Conservation (phyloP, 768 basidiomycete species). For the Pleurotus tuoliensis region DNA sequence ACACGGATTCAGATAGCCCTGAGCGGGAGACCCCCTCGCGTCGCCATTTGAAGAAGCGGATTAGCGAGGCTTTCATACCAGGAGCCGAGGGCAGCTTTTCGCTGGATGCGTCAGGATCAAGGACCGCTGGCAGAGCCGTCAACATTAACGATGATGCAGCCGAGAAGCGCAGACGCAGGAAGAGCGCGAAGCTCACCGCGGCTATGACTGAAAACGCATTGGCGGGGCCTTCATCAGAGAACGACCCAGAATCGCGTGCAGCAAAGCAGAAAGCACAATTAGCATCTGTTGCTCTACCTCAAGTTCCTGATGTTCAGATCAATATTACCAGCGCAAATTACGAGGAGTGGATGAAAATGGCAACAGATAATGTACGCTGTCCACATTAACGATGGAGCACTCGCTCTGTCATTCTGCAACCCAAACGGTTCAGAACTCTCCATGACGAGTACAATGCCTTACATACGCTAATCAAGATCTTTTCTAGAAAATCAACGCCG, state of each 20-base stretch:
- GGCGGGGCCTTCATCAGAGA: slow-evolving; percentile 58
- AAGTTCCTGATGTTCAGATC: slow-evolving; percentile 56
- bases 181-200: slow-evolving; percentile 60
- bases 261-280: slow-evolving; percentile 59
- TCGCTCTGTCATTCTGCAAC: neutral
- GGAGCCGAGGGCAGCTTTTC: slow-evolving; percentile 41
- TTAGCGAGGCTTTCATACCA: slow-evolving; percentile 53
- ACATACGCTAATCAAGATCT: neutral
- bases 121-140: slow-evolving; percentile 41
- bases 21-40: slow-evolving; percentile 39
- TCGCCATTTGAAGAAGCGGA: slow-evolving; percentile 46
- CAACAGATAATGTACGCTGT: slow-evolving; percentile 87
- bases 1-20: slow-evolving; percentile 31
- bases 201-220: slow-evolving; percentile 49
- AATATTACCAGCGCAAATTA: slow-evolving; percentile 92
- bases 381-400: neutral
- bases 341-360: slow-evolving; percentile 99
- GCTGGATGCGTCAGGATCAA: slow-evolving; percentile 30
- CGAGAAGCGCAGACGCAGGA: slow-evolving; percentile 78
- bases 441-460: no score
- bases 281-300: slow-evolving; percentile 56
- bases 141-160: slow-evolving; percentile 82
- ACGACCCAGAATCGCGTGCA: slow-evolving; percentile 35
- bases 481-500: slow-evolving; percentile 93
- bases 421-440: no score